Evolutionary conservation across 2,329 filamentous ascomycete genomes (phyloP).

Genomic region (Metarhizium anisopliae): DNA sequence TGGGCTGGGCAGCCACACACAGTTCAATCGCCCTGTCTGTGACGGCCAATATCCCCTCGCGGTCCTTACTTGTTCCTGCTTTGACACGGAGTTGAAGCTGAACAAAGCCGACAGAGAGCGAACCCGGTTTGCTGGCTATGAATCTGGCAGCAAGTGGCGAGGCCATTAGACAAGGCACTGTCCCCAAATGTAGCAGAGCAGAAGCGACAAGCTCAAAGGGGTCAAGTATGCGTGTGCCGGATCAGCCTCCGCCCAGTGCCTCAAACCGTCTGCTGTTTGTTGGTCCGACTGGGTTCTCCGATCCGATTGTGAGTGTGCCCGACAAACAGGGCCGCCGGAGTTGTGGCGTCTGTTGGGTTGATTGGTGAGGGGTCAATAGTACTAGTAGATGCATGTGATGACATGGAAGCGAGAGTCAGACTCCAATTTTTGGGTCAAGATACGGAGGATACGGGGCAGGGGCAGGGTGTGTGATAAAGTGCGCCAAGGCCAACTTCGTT

Average conservation of each 20-base stretch:
- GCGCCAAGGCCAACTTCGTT: neutral
- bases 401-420: too few species aligned
- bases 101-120: conserved; percentile 32
- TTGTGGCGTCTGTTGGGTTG: too few species aligned
- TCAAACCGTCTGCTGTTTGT: too few species aligned
- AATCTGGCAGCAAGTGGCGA: conserved; percentile 32
- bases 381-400: too few species aligned
- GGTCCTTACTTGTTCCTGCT: conserved; percentile 51
- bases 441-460: too few species aligned
- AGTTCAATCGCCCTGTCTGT: conserved; percentile 50
- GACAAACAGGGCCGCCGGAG: too few species aligned
- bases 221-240: too few species aligned
- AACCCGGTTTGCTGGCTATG: conserved; percentile 38
- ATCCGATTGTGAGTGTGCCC: too few species aligned
- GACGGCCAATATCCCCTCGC: conserved; percentile 51
- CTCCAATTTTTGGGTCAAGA: too few species aligned
- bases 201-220: too few species aligned
- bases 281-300: too few species aligned
- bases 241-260: too few species aligned
- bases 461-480: neutral
- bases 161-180: conserved; percentile 12
- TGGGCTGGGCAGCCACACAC: conserved; percentile 55
- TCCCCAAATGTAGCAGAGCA: neutral
- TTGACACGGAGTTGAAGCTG: conserved; percentile 60
- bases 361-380: neutral